Evolutionary conservation across 305 asterid species (phyloP).

Genomic region (Ajuga reptans): DNA sequence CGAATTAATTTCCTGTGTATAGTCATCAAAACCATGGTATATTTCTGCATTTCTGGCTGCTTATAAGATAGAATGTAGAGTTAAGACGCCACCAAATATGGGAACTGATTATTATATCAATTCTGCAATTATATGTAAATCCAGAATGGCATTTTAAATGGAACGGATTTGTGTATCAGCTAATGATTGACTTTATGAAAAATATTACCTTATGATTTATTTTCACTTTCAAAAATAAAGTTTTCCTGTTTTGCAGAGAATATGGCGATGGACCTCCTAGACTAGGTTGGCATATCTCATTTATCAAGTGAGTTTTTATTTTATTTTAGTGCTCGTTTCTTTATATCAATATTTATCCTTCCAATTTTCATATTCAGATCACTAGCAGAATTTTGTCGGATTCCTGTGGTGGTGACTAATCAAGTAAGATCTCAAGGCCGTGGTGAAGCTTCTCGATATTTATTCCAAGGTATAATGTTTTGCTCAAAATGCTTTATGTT

Average conservation of each 20-base stretch:
- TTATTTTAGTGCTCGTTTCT: background rate
- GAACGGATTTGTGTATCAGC: background rate
- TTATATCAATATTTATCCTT: background rate
- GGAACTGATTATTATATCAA: background rate
- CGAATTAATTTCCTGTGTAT: background rate
- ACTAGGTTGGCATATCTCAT: constrained; percentile 82
- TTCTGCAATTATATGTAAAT: background rate
- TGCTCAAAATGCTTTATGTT: constrained; percentile 8
- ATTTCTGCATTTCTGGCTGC: background rate
- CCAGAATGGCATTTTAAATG: background rate
- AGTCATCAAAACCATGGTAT: background rate
- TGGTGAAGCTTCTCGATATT: constrained; percentile 46
- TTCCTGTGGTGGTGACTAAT: constrained; percentile 80
- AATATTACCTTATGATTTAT: background rate
- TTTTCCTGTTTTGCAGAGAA: constrained; percentile 34
- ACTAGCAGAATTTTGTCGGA: constrained; percentile 74
- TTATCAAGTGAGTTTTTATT: constrained; percentile 50
- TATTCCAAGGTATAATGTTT: constrained; percentile 56
- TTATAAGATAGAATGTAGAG: constrained; percentile 6
- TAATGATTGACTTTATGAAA: background rate
- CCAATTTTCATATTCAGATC: constrained; percentile 40
- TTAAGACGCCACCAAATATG: background rate
- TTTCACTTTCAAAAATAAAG: background rate
- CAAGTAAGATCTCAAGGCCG: constrained; percentile 72
- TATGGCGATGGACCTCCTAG: constrained; percentile 40